These are phyloP conservation scores for Chalaropsis ovoidea DNA, from an alignment of 2,329 filamentous ascomycete species.

Conservation along the genomic window DNA sequence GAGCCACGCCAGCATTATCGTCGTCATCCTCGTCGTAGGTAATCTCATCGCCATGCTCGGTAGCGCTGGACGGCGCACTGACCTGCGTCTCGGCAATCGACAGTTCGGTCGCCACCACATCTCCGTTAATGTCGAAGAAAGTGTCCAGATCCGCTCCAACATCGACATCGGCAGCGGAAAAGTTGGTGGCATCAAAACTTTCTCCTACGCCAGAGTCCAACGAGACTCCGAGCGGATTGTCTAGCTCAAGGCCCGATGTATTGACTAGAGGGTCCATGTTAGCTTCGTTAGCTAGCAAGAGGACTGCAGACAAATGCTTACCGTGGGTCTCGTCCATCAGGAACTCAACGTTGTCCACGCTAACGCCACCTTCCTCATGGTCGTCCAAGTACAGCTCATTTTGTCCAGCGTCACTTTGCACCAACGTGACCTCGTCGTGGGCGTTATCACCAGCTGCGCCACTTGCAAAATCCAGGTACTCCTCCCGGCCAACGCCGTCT, in stretches of 20 bases:
- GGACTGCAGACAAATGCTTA: not conserved
- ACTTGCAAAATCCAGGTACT: conserved; percentile 26
- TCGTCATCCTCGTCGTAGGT: conserved; percentile 25
- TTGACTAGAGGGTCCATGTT: conserved; percentile 15
- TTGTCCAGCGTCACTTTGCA: conserved; percentile 23
- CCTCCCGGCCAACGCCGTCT: conserved; percentile 17
- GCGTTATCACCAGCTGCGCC: conserved; percentile 28
- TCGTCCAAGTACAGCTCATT: conserved; percentile 26
- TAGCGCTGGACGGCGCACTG: conserved; percentile 21
- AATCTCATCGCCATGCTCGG: conserved; percentile 25
- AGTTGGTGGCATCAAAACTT: conserved; percentile 20
- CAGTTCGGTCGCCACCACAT: not conserved
- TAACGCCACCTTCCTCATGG: conserved; percentile 20
- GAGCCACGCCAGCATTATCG: conserved; percentile 20
- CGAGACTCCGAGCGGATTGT: conserved; percentile 1
- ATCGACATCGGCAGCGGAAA: conserved; percentile 17
- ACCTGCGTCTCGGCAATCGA: not conserved
- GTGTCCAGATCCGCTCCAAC: conserved; percentile 21
- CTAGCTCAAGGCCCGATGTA: conserved; percentile 19
- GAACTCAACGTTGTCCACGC: conserved; percentile 21
- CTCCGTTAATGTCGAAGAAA: conserved; percentile 17
- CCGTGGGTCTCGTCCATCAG: conserved; percentile 16
- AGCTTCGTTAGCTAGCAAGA: not conserved
- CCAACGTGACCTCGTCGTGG: conserved; percentile 25
- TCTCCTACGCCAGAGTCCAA: conserved; percentile 16